Evolutionary conservation across 805 yeast species (phyloP), one percentile per base, ranked within the genome.

Genomic region (Candida qinlingensis): DNA sequence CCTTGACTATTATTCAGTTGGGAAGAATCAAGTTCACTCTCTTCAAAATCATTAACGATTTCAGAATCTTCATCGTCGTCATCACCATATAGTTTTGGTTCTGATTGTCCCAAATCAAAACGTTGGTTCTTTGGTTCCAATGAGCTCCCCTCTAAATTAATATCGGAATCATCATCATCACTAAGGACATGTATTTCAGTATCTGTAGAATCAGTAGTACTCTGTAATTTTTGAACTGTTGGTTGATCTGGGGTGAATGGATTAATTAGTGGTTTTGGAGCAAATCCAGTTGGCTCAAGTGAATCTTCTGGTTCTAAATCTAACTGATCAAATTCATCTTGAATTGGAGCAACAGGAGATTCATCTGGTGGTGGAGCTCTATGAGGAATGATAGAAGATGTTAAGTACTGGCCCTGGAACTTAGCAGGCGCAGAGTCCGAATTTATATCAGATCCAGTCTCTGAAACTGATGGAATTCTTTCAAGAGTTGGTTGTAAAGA

Each of bases 161-260:
- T 46, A 31, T 55, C 57, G 26, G 40, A 49, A 36, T 28, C 30
- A 12, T 41, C 55, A 35, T 50, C 51, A n/a, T 50, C 55, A 19
- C 49, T 47, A 30, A 46, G 45, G 25, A 52, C 46, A n/a, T 46
- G 55, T n/a, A 50, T 46, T 29, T 48, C 53, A 38, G 30, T 44
- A 8, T 46, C 39, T 34, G 57, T 52, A 5, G 48, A 44, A 19
- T 44, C 35, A 11, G 46, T 51, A 9, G 44, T 40, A 31, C 12
- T 25, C 25, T 8, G 19, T 26, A 38, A n/a, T 46, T 41, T 28
- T 4, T 36, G 41, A 31, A 36, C 29, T 5, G 27, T 11, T n/a
- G 45, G 45, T 12, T 28, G 37, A 8, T 45, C 37, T 12, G 40
- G 42, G 1, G 30, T 33, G 36, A 41, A 45, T 10, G 34, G 8